Base-by-base conservation (phyloP, 2,329 filamentous ascomycete species). In the Macrophomina pseudophaseolina region DNA sequence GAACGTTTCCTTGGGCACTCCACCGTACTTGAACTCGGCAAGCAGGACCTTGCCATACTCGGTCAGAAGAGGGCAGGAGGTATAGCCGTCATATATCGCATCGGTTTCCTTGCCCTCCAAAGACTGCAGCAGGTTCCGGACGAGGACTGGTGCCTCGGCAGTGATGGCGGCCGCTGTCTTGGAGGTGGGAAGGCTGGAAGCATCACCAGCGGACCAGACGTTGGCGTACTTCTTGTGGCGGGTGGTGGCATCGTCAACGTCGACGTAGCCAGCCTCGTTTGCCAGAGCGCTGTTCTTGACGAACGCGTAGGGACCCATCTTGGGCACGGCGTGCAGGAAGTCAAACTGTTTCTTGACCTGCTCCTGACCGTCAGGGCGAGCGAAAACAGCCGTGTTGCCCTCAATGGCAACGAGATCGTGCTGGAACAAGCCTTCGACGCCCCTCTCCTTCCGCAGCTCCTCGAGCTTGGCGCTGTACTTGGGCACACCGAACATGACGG, bases 21-120 rank as follows among this genome's bases (percentile, higher is more conserved):
- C 86, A 1, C 85, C 87, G 68, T 90, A 90, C 78, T 87, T 88
- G 80, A 90, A 90, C 74, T 90, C 87, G 0, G 86, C 86, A 8
- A 90, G 83, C 23, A 90, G 78, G 1, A 90, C 86, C 78, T 89
- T 88, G 67, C 85, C 85, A 68, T 88, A 87, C 70, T 87, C 75
- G 0, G 74, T 80, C 68, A 72, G 70, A 49, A 78, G 70, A 4
- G 78, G 78, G 64, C 78, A 80, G 3, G 78, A 80, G 0, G 78
- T 79, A 66, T 80, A 80, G 0, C 78, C 78, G 58, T 80, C 76
- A n/a, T 80, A 80, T 2, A 58, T 56, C 0, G 73, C 69, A 3
- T 70, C 64, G 1, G 69, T 66, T 14, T 73, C 68, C 56, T 76
- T 74, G 53, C 73, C 72, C 23, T 75, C 70, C 35, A 75, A 68